phyloP scores from a whole-genome alignment of 177 flowering plant species.

The Vitis hybrid region DNA sequence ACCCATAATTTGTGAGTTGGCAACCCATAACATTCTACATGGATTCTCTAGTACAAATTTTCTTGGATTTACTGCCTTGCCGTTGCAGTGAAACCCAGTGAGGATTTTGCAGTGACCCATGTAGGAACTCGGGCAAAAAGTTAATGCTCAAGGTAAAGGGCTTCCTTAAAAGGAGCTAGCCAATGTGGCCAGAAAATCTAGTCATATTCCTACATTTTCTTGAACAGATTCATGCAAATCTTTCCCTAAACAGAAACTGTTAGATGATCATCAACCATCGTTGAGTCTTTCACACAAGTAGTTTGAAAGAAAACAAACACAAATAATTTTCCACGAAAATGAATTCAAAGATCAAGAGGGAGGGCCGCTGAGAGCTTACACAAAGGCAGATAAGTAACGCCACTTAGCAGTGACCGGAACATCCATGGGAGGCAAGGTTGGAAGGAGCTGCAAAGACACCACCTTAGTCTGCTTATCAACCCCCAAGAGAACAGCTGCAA shows the following conservation, averaged over 20 bases:
- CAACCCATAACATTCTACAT: not conserved
- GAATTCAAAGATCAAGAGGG: not conserved
- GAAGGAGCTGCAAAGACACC: conserved; percentile 29
- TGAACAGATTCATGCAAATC: too few species aligned
- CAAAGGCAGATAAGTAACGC: conserved; percentile 54
- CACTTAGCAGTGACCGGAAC: conserved; percentile 49
- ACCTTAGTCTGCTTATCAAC: conserved; percentile 40
- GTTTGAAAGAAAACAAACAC: not conserved
- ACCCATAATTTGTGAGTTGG: not conserved
- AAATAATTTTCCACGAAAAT: not conserved
- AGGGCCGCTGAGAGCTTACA: conserved; percentile 34
- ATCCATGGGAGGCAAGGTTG: conserved; percentile 38
- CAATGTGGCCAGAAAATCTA: too few species aligned
- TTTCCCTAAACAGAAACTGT: too few species aligned
- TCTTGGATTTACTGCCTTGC: too few species aligned
- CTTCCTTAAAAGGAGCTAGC: too few species aligned
- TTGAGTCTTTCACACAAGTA: not conserved
- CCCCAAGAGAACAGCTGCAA: conserved; percentile 46
- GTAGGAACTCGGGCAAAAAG: too few species aligned
- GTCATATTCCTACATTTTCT: too few species aligned
- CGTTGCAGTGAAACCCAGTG: too few species aligned
- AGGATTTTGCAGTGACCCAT: too few species aligned
- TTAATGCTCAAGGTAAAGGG: too few species aligned
- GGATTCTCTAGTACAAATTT: too few species aligned
- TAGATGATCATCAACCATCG: not conserved